Evolutionary conservation across 2,329 filamentous ascomycete species (phyloP).

Genomic region (Ophiostoma quercus): DNA sequence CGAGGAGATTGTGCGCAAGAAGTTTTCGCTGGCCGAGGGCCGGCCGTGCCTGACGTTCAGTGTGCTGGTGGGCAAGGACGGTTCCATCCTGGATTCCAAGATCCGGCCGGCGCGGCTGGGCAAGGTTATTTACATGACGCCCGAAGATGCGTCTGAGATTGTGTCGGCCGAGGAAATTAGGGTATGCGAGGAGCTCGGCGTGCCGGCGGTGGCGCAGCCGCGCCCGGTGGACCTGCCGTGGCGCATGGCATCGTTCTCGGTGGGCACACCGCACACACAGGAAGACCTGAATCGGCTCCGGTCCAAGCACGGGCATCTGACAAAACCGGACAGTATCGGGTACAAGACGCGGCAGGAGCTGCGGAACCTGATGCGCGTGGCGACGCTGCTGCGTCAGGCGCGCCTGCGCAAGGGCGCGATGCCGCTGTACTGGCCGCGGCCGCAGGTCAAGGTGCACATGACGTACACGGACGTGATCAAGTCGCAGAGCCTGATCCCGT

Average conservation of each 20-base stretch:
- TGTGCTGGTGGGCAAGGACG: constrained; percentile 49
- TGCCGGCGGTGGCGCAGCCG: constrained; percentile 2
- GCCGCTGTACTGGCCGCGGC: constrained; percentile 43
- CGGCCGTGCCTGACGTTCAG: constrained; percentile 58
- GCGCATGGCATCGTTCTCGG: constrained; percentile 29
- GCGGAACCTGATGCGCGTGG: constrained; percentile 44
- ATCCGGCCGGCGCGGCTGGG: constrained; percentile 50
- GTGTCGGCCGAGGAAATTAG: constrained; percentile 30
- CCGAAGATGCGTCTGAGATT: constrained; percentile 44
- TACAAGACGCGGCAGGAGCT: constrained; percentile 44
- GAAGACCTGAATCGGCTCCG: neutral
- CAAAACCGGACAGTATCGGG: constrained; percentile 43
- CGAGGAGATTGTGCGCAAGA: constrained; percentile 41
- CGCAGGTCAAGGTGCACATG: constrained; percentile 39
- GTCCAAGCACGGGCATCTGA: constrained; percentile 26
- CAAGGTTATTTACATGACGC: constrained; percentile 52
- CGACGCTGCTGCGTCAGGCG: constrained; percentile 40
- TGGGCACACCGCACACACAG: constrained; percentile 34
- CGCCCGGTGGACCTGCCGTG: constrained; percentile 19
- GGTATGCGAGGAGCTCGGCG: constrained; percentile 11
- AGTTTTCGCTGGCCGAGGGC: constrained; percentile 50
- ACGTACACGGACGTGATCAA: constrained; percentile 28
- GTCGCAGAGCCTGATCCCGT: neutral
- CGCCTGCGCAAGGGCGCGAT: constrained; percentile 47
- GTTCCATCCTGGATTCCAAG: constrained; percentile 49